Evolutionary conservation across 1,139 yeast species (phyloP).

Genomic region (Kodamaea anthophila): DNA sequence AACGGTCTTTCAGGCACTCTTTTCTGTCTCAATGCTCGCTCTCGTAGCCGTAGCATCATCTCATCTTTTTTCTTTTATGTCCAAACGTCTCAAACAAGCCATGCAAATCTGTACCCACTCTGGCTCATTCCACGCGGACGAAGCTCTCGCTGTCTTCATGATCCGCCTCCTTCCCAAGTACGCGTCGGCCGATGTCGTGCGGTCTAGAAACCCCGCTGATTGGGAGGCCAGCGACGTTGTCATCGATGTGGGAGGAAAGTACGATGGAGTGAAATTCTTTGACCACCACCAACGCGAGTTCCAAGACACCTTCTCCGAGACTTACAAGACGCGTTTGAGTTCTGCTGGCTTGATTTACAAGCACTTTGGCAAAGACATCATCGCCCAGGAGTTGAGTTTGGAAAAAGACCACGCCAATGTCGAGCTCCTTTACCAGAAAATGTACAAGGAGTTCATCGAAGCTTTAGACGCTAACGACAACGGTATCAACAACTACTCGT

Average conservation of each 20-base stretch:
- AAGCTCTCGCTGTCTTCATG: slow-evolving; percentile 91
- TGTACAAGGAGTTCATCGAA: slow-evolving; percentile 77
- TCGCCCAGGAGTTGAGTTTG: slow-evolving; percentile 37
- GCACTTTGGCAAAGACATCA: slow-evolving; percentile 84
- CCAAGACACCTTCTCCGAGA: slow-evolving; percentile 29
- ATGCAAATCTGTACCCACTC: slow-evolving; percentile 76
- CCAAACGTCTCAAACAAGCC: slow-evolving; percentile 3
- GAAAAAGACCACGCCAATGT: slow-evolving; percentile 34
- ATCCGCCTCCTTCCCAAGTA: slow-evolving; percentile 66
- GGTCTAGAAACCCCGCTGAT: slow-evolving; percentile 76
- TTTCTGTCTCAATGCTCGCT: too few relatives aligned
- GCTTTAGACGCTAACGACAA: slow-evolving; percentile 95
- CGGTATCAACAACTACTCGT: slow-evolving; percentile 73
- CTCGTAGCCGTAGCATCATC: too few relatives aligned
- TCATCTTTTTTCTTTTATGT: slow-evolving; percentile 2
- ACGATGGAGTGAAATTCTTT: slow-evolving; percentile 79
- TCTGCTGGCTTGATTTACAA: slow-evolving; percentile 93
- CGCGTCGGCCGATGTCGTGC: slow-evolving; percentile 58
- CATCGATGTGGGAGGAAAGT: slow-evolving; percentile 92
- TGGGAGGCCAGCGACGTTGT: slow-evolving; percentile 90
- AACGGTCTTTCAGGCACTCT: too few relatives aligned
- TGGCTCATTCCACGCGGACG: slow-evolving; percentile 96
- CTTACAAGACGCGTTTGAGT: slow-evolving; percentile 64
- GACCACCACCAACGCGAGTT: slow-evolving; percentile 90
- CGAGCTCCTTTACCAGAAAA: slow-evolving; percentile 61